phyloP scores from a whole-genome alignment of 139 green algal genomes.

The Marvania coccoides region DNA sequence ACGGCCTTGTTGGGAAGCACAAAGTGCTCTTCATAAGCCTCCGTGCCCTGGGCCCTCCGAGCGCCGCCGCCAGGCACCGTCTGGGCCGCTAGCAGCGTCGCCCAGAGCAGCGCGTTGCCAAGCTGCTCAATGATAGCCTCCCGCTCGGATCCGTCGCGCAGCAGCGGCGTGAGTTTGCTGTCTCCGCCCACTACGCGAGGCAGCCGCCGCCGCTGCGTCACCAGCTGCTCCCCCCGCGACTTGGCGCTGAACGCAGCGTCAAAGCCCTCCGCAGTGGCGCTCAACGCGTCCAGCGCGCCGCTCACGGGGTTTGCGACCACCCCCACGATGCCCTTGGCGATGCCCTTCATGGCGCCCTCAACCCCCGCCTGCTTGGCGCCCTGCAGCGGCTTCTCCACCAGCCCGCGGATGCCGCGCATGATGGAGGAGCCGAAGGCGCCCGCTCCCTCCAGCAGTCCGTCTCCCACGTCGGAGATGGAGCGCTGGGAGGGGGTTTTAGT shows the following conservation, averaged over 20 bases:
- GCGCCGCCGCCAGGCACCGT: background rate
- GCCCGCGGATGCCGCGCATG: conserved; percentile 61
- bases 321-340: conserved; percentile 74
- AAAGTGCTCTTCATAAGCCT: conserved; percentile 75
- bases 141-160: background rate
- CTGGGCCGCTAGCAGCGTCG: conserved; percentile 7
- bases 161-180: conserved; percentile 54
- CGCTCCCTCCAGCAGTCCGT: conserved; percentile 69
- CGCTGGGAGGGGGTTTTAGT: conserved; percentile 17
- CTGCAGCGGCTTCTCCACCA: conserved; percentile 77
- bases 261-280: conserved; percentile 50
- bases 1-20: conserved; percentile 57
- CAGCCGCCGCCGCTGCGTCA: conserved; percentile 38
- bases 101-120: conserved; percentile 58
- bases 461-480: conserved; percentile 38
- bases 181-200: conserved; percentile 69
- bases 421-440: conserved; percentile 60
- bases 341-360: conserved; percentile 36
- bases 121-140: conserved; percentile 34
- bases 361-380: conserved; percentile 64
- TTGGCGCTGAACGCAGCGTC: conserved; percentile 48
- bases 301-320: conserved; percentile 64
- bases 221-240: conserved; percentile 22
- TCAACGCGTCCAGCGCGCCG: conserved; percentile 58
- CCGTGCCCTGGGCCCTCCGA: conserved; percentile 5